Evolutionary conservation across 768 basidiomycete species (phyloP), one percentile per base, ranked within the genome.

Genomic region (Asterophora parasitica): DNA sequence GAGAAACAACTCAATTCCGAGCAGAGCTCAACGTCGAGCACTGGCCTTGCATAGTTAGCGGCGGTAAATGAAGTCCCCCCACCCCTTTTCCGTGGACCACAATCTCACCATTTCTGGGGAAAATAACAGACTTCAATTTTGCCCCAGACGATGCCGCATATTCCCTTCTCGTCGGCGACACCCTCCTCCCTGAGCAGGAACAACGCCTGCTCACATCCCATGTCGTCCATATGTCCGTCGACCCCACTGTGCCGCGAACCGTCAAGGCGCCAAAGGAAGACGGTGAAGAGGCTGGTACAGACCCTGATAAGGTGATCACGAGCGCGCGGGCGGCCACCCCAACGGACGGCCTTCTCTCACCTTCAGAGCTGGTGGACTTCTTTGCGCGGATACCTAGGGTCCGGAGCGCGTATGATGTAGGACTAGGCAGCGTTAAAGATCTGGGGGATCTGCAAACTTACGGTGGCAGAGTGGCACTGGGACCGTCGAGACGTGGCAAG

Each of bases 21-120:
- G 58, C 73, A 4, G 72, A 71, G 2, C 60, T 73, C 49, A 51
- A 61, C 11, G 63, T 68, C 34, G 59, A 63, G 1, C 51, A 72
- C 37, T 95, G 92, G 92, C 87, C 92, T 0, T 84, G 83, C 48
- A 70, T 94, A 47, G 69, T 96, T 32, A 81, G 87, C 0, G 94
- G 94, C 62, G 93, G 94, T 90, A 61, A 58, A n/a, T n/a, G n/a
- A n/a, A 23, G 67, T 58, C n/a, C 10, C 40, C 19, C 13, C 8
- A 23, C 12, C 32, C 15, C 12, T 11, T 19, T 2, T 42, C 42
- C 11, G 13, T 20, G 30, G n/a, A 17, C 7, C 19, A 10, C 50
- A 33, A 36, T 31, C 50, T 40, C n/a, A 40, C 52, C 28, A n/a
- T n/a, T n/a, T n/a, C n/a, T n/a, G 17, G 49, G 19, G 42, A 26